Percentiles rank a stretch among this genome's conserved stretches.
These are phyloP conservation scores for Ustilaginoidea virens DNA, from an alignment of 2,329 filamentous ascomycete genomes.

Conservation along the genomic window DNA sequence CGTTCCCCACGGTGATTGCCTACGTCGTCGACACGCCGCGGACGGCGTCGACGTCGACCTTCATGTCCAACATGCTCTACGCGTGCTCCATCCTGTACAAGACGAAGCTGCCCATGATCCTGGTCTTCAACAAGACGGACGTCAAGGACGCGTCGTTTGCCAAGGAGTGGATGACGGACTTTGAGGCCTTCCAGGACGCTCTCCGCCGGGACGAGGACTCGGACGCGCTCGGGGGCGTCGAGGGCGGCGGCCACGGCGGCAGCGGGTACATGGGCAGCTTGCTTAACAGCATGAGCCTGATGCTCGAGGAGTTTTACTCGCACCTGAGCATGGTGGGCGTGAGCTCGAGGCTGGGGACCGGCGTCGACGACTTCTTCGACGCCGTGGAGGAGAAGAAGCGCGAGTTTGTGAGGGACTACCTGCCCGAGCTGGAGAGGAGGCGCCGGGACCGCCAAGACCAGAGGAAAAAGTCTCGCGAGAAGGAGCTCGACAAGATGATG, in stretches of 20 bases:
- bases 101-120: conserved; percentile 93
- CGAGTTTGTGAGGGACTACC: conserved; percentile 84
- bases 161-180: conserved; percentile 99
- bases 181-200: conserved; percentile 85
- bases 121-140: conserved; percentile 99
- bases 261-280: conserved; percentile 94
- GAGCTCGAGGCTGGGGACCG: conserved; percentile 80
- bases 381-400: conserved; percentile 75
- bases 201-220: conserved; percentile 64
- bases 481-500: conserved; percentile 87
- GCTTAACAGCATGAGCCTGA: conserved; percentile 93
- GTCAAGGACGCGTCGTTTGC: conserved; percentile 83
- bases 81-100: conserved; percentile 98
- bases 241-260: conserved; percentile 52
- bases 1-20: conserved; percentile 91
- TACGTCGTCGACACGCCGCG: conserved; percentile 96
- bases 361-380: conserved; percentile 84
- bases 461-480: conserved; percentile 56
- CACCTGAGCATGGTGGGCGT: conserved; percentile 88
- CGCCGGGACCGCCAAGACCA: conserved; percentile 59
- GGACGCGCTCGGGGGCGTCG: conserved; percentile 59
- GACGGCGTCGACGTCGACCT: conserved; percentile 83
- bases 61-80: conserved; percentile 99
- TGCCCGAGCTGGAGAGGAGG: conserved; percentile 74
- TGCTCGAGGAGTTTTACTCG: conserved; percentile 94